These are phyloP conservation scores for Wickerhamomyces ciferrii DNA, from an alignment of 805 yeast genomes.

Conservation along the genomic window DNA sequence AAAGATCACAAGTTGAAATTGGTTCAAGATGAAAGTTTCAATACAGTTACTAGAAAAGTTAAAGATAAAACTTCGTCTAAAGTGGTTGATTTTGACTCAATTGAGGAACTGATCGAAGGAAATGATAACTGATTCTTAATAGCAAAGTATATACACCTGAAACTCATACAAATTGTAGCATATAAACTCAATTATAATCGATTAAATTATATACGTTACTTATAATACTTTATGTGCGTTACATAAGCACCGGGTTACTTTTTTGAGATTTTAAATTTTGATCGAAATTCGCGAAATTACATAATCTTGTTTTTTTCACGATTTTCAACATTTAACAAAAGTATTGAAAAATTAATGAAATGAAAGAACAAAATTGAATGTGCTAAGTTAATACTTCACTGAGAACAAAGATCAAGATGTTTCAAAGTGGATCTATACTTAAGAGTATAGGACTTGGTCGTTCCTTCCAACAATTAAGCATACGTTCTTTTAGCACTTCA, in stretches of 20 bases:
- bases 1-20: neutral
- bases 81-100: neutral
- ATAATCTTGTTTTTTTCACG: neutral
- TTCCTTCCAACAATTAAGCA: neutral
- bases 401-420: neutral
- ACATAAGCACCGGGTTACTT: neutral
- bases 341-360: neutral
- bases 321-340: neutral
- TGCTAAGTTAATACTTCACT: too few species aligned
- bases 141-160: neutral
- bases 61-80: too few species aligned
- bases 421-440: neutral
- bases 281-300: neutral
- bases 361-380: too few species aligned
- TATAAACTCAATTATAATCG: too few species aligned
- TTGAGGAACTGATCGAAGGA: neutral
- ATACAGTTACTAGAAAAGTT: neutral
- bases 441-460: neutral
- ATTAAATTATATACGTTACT: too few species aligned
- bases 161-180: neutral
- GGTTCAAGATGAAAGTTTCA: neutral
- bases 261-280: too few species aligned
- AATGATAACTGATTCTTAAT: too few species aligned
- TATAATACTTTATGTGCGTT: neutral
- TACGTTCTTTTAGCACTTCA: slow-evolving; percentile 10